Conservation (phyloP, 305 asterid species). For the Fraxinus latifolia region DNA sequence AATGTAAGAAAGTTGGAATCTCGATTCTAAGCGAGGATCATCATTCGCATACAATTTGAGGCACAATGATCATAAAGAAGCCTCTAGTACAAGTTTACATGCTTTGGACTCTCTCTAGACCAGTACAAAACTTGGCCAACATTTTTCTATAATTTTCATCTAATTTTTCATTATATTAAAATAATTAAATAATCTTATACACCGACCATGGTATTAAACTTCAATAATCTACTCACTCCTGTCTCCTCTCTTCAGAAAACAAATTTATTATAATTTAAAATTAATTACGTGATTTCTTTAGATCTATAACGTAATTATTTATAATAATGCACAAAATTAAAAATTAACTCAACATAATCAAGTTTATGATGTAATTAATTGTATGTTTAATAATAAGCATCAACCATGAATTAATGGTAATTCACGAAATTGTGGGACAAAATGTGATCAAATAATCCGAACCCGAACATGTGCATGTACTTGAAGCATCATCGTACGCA, state of each 20-base stretch:
- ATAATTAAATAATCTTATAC: background rate
- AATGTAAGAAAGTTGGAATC: background rate
- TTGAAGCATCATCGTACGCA: slow-evolving; percentile 61
- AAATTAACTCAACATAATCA: background rate
- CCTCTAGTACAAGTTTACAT: background rate
- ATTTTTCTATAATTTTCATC: background rate
- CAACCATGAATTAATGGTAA: background rate
- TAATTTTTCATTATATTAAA: background rate
- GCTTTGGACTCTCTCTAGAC: background rate
- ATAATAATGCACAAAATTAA: background rate
- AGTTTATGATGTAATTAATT: background rate
- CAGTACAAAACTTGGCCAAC: background rate
- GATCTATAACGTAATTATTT: background rate
- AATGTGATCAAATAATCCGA: slow-evolving; percentile 53
- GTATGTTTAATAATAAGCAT: background rate
- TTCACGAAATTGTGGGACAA: slow-evolving; percentile 36
- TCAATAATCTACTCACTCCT: background rate
- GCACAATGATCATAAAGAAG: background rate
- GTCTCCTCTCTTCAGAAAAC: background rate
- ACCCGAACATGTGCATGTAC: slow-evolving; percentile 51
- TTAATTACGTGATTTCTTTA: background rate
- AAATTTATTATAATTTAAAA: background rate
- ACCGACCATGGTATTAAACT: background rate
- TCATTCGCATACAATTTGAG: background rate
- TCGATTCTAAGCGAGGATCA: background rate